Conservation (phyloP, 106 monocot genomes). For the Xerophyta viscosa region DNA sequence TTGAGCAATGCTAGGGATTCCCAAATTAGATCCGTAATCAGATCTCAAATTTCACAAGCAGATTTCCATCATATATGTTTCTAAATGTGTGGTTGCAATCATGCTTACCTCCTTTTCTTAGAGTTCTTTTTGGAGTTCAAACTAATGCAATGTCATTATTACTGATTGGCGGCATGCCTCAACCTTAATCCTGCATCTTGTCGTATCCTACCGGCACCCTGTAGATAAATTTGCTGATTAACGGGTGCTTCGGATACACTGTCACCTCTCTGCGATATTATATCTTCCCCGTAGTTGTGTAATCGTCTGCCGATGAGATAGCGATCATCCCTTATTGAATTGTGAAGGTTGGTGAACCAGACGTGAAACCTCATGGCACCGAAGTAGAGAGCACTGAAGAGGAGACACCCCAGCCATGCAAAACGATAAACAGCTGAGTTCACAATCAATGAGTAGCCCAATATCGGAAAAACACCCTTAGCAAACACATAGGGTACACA, state of each 20-base stretch:
- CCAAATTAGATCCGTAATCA: too few species aligned
- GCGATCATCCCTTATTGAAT: slow-evolving; percentile 91
- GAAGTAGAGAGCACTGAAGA: slow-evolving; percentile 54
- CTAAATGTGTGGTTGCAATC: too few species aligned
- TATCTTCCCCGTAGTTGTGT: slow-evolving; percentile 85
- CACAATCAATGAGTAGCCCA: slow-evolving; percentile 84
- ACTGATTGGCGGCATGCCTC: slow-evolving; percentile 17
- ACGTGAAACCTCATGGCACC: slow-evolving; percentile 71
- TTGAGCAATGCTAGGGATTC: too few species aligned
- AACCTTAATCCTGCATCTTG: slow-evolving; percentile 46
- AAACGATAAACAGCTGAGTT: slow-evolving; percentile 97
- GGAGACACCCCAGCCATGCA: slow-evolving; percentile 86
- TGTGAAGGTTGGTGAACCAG: slow-evolving; percentile 98
- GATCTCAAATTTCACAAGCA: too few species aligned
- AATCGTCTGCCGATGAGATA: slow-evolving; percentile 86
- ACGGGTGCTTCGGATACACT: slow-evolving; percentile 6
- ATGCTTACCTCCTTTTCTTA: too few species aligned
- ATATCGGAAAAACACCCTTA: slow-evolving; percentile 74
- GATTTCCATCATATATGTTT: too few species aligned
- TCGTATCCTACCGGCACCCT: slow-evolving; percentile 11
- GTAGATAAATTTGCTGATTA: slow-evolving; percentile 5
- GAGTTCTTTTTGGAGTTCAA: too few species aligned
- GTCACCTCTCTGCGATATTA: background rate
- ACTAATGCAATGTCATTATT: too few species aligned
- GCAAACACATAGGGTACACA: slow-evolving; percentile 95